phyloP scores from a whole-genome alignment of 805 yeast genomes.

The Grigorovia jiainica region DNA sequence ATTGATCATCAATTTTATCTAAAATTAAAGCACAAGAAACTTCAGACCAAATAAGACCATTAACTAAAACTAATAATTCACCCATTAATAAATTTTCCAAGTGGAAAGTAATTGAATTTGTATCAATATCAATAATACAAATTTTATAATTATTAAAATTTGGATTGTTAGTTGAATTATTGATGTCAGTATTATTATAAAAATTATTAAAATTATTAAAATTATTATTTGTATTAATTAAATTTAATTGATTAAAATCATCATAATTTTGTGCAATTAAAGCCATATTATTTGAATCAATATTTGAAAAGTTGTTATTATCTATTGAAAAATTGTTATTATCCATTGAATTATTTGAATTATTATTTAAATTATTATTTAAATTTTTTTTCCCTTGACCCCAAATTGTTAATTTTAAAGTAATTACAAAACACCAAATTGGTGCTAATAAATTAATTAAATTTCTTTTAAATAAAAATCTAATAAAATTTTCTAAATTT shows the following conservation, averaged over 20 bases:
- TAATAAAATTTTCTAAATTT: conserved; percentile 26
- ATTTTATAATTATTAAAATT: conserved; percentile 25
- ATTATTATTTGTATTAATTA: conserved; percentile 19
- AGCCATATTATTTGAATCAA: conserved; percentile 29
- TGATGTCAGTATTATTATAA: conserved; percentile 18
- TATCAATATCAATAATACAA: conserved; percentile 42
- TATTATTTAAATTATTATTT: background rate
- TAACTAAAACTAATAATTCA: conserved; percentile 41
- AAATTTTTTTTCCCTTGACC: conserved; percentile 9
- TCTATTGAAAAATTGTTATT: background rate
- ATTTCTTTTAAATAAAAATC: conserved; percentile 21
- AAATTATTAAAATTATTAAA: too few species aligned
- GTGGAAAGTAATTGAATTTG: conserved; percentile 43
- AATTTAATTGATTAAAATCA: conserved; percentile 23
- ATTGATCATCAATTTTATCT: conserved; percentile 36
- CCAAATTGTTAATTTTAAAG: conserved; percentile 39
- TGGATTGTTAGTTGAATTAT: too few species aligned
- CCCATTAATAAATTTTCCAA: conserved; percentile 36
- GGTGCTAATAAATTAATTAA: conserved; percentile 34
- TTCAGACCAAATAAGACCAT: conserved; percentile 64
- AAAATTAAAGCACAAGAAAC: conserved; percentile 38
- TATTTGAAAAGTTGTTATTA: conserved; percentile 24
- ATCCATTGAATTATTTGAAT: background rate
- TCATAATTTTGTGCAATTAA: conserved; percentile 26
- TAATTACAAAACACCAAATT: conserved; percentile 44